Evolutionary conservation across 495 filamentous ascomycete species (phyloP).

Genomic region (Neurospora sp.): DNA sequence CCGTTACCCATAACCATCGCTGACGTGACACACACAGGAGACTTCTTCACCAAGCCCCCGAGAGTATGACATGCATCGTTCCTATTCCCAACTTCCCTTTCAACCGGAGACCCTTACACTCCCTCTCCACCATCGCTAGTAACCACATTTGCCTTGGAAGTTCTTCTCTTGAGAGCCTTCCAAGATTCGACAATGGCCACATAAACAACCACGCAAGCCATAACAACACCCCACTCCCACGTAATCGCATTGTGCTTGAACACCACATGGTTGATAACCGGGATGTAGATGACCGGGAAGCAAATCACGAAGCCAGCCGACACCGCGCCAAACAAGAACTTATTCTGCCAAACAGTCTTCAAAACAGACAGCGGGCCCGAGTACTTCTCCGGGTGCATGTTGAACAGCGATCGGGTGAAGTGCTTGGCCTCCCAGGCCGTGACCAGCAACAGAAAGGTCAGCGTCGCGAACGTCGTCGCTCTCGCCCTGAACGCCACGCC

Average conservation of each 20-base stretch:
- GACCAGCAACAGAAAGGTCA: constrained; percentile 62
- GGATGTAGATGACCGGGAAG: constrained; percentile 66
- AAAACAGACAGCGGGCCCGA: constrained; percentile 41
- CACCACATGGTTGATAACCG: constrained; percentile 53
- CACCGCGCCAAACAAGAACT: constrained; percentile 64
- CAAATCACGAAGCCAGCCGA: constrained; percentile 56
- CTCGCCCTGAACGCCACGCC: constrained; percentile 61
- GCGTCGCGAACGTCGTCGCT: constrained; percentile 62
- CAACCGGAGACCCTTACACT: neutral
- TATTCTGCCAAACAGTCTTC: constrained; percentile 56
- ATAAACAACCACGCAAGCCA: constrained; percentile 49
- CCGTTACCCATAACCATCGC: neutral
- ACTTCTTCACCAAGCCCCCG: neutral
- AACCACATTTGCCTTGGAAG: neutral
- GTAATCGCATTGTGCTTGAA: constrained; percentile 64
- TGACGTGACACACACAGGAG: neutral
- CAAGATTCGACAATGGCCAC: constrained; percentile 52
- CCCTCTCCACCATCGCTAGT: neutral
- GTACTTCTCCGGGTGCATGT: constrained; percentile 57
- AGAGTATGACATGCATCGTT: neutral
- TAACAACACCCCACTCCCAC: constrained; percentile 62
- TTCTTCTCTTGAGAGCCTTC: constrained; percentile 52
- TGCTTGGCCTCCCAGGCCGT: constrained; percentile 68
- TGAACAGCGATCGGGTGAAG: constrained; percentile 58
- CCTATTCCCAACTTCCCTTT: neutral